These are phyloP conservation scores for Aeschynomene evenia DNA, from an alignment of 306 rosid species.

Conservation along the genomic window DNA sequence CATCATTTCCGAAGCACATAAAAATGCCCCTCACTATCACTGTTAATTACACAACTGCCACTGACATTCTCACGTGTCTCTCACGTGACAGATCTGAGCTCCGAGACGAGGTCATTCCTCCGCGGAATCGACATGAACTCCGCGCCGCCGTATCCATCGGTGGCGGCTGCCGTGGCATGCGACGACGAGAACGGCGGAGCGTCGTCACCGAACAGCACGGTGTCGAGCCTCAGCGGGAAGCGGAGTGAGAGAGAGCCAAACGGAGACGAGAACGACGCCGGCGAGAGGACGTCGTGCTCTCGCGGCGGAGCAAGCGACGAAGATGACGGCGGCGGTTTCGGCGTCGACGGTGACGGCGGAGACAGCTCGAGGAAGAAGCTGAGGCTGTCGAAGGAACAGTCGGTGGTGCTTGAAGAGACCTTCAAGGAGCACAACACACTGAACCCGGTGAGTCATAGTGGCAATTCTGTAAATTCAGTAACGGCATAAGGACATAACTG, in stretches of 20 bases:
- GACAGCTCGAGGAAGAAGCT: slow-evolving; percentile 78
- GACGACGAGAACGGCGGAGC: slow-evolving; percentile 71
- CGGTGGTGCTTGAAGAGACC: slow-evolving; percentile 74
- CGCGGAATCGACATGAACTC: slow-evolving; percentile 63
- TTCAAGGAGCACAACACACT: slow-evolving; percentile 86
- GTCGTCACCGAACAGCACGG: slow-evolving; percentile 91
- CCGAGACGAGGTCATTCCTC: slow-evolving; percentile 49
- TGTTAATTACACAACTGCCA: slow-evolving; percentile 23
- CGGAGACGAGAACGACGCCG: slow-evolving; percentile 60
- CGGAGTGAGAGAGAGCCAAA: slow-evolving; percentile 65
- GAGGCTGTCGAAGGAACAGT: slow-evolving; percentile 80
- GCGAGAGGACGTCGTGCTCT: slow-evolving; percentile 66
- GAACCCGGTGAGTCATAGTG: slow-evolving; percentile 62
- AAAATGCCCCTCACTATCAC: background rate
- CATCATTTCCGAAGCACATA: background rate
- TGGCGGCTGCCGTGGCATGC: slow-evolving; percentile 38
- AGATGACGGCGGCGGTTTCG: slow-evolving; percentile 44
- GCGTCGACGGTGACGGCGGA: slow-evolving; percentile 40
- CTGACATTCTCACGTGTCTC: slow-evolving; percentile 12
- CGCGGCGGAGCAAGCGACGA: slow-evolving; percentile 67
- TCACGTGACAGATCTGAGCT: slow-evolving; percentile 48
- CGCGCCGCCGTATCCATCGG: slow-evolving; percentile 35
- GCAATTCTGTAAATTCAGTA: slow-evolving; percentile 10
- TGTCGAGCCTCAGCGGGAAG: slow-evolving; percentile 83
- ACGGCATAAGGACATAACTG: background rate